phyloP scores from a whole-genome alignment of 139 green algal genomes.

The Closterium sp. region DNA sequence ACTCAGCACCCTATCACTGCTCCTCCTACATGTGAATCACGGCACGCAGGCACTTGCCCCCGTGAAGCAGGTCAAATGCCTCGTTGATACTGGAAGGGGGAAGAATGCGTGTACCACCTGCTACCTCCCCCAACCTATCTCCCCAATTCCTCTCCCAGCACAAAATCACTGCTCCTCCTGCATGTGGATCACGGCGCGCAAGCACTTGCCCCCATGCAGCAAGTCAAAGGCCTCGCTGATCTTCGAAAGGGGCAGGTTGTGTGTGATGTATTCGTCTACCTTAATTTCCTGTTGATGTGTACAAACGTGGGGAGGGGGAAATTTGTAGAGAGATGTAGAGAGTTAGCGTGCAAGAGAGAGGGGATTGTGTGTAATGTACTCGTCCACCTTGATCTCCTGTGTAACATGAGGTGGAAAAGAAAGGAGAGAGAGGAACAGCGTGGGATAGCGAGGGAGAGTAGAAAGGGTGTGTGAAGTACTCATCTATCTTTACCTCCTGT shows the following conservation, averaged over 20 bases:
- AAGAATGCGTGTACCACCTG: not conserved
- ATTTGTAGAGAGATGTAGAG: not conserved
- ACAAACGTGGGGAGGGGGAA: too few relatives aligned
- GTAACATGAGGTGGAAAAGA: too few relatives aligned
- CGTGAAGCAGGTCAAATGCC: conserved; percentile 90
- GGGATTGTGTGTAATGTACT: conserved; percentile 74
- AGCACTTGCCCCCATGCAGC: conserved; percentile 82
- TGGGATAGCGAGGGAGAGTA: not conserved
- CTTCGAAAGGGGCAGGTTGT: conserved; percentile 65
- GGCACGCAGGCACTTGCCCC: conserved; percentile 77
- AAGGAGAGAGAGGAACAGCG: not conserved
- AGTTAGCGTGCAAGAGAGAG: conserved; percentile 26
- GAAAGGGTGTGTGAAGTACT: too few relatives aligned
- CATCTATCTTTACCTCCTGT: conserved; percentile 78
- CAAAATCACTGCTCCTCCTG: conserved; percentile 27
- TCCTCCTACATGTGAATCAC: conserved; percentile 64
- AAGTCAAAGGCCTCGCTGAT: conserved; percentile 96
- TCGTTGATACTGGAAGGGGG: conserved; percentile 83
- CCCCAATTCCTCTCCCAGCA: too few relatives aligned
- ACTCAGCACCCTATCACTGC: too few relatives aligned
- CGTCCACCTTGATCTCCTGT: conserved; percentile 77
- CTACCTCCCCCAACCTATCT: too few relatives aligned
- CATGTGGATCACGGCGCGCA: conserved; percentile 81
- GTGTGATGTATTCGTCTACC: conserved; percentile 91
- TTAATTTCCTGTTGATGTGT: conserved; percentile 65